These are phyloP conservation scores for Populus davidiana DNA, from an alignment of 345 rosid genomes.

Conservation along the genomic window DNA sequence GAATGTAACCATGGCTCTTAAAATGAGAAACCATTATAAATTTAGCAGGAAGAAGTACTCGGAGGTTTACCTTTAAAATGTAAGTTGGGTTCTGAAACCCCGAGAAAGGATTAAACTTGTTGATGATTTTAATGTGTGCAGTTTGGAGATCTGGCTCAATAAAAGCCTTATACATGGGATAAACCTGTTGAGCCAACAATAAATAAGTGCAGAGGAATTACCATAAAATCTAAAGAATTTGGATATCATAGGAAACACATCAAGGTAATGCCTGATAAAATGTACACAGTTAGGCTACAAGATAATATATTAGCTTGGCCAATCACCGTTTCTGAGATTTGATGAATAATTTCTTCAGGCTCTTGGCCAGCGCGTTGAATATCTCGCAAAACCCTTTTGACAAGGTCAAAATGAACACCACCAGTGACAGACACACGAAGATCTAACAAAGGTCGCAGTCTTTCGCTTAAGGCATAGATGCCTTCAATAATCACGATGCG, in stretches of 20 bases:
- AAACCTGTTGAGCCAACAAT: conserved; percentile 47
- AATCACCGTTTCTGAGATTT: conserved; percentile 92
- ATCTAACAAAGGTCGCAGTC: conserved; percentile 77
- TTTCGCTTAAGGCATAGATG: conserved; percentile 89
- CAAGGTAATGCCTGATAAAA: neutral
- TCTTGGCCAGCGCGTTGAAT: conserved; percentile 98
- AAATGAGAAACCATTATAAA: neutral
- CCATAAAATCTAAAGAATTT: too few species aligned
- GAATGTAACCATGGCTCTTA: conserved; percentile 1
- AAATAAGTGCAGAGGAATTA: too few species aligned
- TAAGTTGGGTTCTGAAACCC: conserved; percentile 99
- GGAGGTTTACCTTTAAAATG: conserved; percentile 64
- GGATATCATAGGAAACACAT: neutral
- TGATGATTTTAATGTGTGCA: conserved; percentile 89
- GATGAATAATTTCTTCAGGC: conserved; percentile 98
- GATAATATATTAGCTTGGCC: conserved; percentile 16
- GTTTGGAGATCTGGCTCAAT: conserved; percentile 97
- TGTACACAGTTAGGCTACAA: conserved; percentile 9
- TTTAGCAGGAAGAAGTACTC: neutral
- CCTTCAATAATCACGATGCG: conserved; percentile 94
- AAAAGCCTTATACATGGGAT: conserved; percentile 99
- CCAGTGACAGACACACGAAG: conserved; percentile 98
- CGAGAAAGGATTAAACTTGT: conserved; percentile 94
- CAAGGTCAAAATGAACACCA: conserved; percentile 97
- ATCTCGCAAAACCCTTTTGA: conserved; percentile 90